Percentiles rank a stretch among this genome's conserved stretches.
phyloP scores from a whole-genome alignment of 2,329 filamentous ascomycete genomes.

The Paramyrothecium roridum region DNA sequence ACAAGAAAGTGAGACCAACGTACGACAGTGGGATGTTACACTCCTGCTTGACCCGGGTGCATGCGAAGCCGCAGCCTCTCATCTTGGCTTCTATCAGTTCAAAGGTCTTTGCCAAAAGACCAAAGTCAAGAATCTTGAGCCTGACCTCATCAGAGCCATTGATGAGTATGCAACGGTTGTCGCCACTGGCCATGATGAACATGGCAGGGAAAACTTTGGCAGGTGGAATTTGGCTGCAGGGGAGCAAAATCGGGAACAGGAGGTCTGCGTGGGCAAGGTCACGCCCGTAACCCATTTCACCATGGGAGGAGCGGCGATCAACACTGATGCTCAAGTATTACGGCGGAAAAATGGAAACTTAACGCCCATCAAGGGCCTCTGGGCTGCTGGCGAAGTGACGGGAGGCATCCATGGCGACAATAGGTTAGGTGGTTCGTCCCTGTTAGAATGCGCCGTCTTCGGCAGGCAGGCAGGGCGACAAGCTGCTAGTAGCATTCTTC shows the following conservation, averaged over 20 bases:
- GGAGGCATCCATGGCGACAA: constrained; percentile 64
- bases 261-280: constrained; percentile 56
- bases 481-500: neutral
- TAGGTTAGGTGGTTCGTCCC: constrained; percentile 56
- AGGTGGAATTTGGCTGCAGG: constrained; percentile 47
- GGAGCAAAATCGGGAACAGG: constrained; percentile 43
- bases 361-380: constrained; percentile 50
- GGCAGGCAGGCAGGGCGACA: constrained; percentile 52
- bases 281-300: constrained; percentile 66
- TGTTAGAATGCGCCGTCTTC: constrained; percentile 63
- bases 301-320: constrained; percentile 62
- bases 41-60: constrained; percentile 59
- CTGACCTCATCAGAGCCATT: constrained; percentile 36
- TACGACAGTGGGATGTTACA: constrained; percentile 55
- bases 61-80: constrained; percentile 46
- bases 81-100: constrained; percentile 61
- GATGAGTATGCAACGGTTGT: constrained; percentile 46
- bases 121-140: constrained; percentile 47
- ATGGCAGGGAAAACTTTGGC: constrained; percentile 50
- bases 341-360: constrained; percentile 27
- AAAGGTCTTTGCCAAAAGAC: constrained; percentile 58
- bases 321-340: constrained; percentile 49
- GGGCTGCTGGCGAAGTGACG: constrained; percentile 62
- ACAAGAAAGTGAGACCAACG: constrained; percentile 20
- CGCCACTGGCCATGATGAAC: constrained; percentile 35